These are phyloP conservation scores for Clonostachys rosea DNA, from an alignment of 2,329 filamentous ascomycete species.

Conservation along the genomic window DNA sequence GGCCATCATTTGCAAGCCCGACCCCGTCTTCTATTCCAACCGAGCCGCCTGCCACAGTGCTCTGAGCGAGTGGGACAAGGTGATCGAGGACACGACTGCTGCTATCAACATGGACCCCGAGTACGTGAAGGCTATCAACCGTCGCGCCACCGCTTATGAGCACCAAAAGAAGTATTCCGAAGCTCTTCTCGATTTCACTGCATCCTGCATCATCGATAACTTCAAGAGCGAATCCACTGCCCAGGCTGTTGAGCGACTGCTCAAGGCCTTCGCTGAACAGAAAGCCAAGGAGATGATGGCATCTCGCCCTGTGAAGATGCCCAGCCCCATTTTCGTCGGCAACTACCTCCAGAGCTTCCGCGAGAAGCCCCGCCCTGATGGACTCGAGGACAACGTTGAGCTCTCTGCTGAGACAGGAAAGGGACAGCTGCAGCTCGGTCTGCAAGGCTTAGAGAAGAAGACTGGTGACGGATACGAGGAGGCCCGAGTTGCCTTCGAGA, in stretches of 20 bases:
- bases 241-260: constrained; percentile 81
- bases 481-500: constrained; percentile 80
- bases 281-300: constrained; percentile 88
- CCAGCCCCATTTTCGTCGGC: constrained; percentile 92
- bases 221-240: constrained; percentile 91
- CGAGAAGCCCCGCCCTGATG: constrained; percentile 70
- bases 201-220: constrained; percentile 97
- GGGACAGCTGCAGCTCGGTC: constrained; percentile 79
- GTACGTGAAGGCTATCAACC: constrained; percentile 97
- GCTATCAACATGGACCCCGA: constrained; percentile 90
- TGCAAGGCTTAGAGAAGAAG: constrained; percentile 77
- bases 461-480: constrained; percentile 90
- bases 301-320: constrained; percentile 82
- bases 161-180: constrained; percentile 88
- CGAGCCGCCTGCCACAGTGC: constrained; percentile 96
- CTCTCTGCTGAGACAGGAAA: constrained; percentile 73
- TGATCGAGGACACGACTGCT: constrained; percentile 93
- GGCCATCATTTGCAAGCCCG: constrained; percentile 93
- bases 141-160: constrained; percentile 94
- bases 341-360: constrained; percentile 99
- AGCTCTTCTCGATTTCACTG: constrained; percentile 94
- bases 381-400: constrained; percentile 78
- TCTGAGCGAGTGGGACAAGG: constrained; percentile 87
- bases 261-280: constrained; percentile 95
- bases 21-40: constrained; percentile 98